Base-by-base conservation (phyloP, 2,329 filamentous ascomycete species). In the Ascosphaera pollenicola region DNA sequence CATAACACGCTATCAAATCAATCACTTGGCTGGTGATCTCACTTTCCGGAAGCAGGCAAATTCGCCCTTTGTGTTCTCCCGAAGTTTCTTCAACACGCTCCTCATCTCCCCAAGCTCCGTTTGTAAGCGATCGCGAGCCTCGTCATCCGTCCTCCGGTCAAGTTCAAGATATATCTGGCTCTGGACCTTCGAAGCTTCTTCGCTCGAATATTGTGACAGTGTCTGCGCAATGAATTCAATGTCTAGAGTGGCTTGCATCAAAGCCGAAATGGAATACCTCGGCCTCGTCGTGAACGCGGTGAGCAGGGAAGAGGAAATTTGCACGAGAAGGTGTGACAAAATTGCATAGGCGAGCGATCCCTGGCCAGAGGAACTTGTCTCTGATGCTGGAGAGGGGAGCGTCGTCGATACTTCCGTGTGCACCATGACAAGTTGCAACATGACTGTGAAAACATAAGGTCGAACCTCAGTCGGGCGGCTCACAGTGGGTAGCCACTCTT, bases 171-270 rank as follows among this genome's bases (percentile, higher is more conserved):
- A 98, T 37, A 98, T 87, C 54, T 85, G 74, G 48, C 78, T 78
- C 61, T 95, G 89, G 11, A 81, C 68, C 53, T 85, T 74, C 6
- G 74, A 75, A 2, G 84, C 82, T 38, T 73, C 69, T 41, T 92
- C 79, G 0, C 82, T 89, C 0, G 82, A 89, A 57, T 91, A 98
- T 48, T 85, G 77, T 43, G 73, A 80, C 26, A 98, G 68, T 3
- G 87, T 94, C 62, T 98, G 89, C 1, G 85, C 82, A 41, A 95
- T 76, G 53, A 98, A 95, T 58, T 98, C 89, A 1, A 94, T 85
- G 52, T 98, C 89, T 1, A 98, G 71, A 0, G 89, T 98, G 1
- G 91, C 91, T 59, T 98, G 91, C 76, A 95, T 92, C 38, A 98
- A 70, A 5, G 80, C 77, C 3, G 78, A 66, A 0, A 98, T 73